Base-by-base conservation (phyloP, 495 filamentous ascomycete genomes). In the Aspergillus cristatus region DNA sequence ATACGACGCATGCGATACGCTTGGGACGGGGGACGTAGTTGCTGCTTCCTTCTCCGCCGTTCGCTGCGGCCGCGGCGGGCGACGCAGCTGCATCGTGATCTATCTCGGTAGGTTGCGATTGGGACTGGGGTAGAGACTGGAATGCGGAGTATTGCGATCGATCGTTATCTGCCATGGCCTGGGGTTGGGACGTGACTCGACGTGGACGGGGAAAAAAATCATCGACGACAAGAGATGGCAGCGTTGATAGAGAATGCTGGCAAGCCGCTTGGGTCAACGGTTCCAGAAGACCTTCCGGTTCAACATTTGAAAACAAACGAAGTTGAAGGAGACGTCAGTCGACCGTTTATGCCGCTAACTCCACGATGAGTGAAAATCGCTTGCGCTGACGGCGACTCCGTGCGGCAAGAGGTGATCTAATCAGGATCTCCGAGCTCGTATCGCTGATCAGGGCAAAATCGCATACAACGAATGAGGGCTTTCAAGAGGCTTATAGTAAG, bases 1-100 rank as follows among this genome's bases (percentile, higher is more conserved):
- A 99, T 32, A 99, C 78, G 38, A 95, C 83, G 58, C 91, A 99
- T n/a, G 91, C 91, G 45, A 97, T 86, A 50, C 91, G 75, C 68
- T 97, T 97, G 15, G 82, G 79, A 49, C 87, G 87, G 18, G 87
- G 84, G 13, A 85, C 68, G 38, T 69, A 76, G 29, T 60, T 68
- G 51, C 79, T 78, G 40, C 74, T 76, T 30, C 67, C 70, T 34
- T 67, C 62, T 26, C 53, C 53, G 42, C 53, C 53, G 43, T 63
- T 48, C 13, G 51, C 53, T 13, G 54, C 44, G 17, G 60, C 47
- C 12, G 51, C 44, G 18, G 62, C 44, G 17, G 60, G 45, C 12
- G 51, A 43, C 16, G 62, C 51, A 28, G 32, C 34, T 17, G 50
- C 48, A 35, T 60, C 56, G 13, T 58, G 58, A 40, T 53, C 45